Base-by-base conservation (phyloP, 305 asterid species). In the Stenogyne calaminthoides region DNA sequence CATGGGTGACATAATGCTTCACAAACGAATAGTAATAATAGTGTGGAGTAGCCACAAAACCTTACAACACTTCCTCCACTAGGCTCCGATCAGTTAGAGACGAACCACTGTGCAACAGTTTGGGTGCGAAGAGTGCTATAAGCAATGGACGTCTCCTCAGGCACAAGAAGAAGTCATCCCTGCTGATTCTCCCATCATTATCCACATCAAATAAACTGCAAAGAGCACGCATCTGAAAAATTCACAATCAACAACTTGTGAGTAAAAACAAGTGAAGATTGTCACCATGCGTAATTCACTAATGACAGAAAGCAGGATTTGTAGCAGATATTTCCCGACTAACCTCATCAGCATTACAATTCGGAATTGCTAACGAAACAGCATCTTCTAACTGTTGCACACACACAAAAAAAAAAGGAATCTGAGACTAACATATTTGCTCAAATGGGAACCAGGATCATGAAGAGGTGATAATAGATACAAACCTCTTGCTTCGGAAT, bases 61-160 rank as follows among this genome's bases (percentile, higher is more conserved):
- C 46, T 74, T 72, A 82, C 57, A 74, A 69, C 58, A 74, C 80
- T 44, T 79, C 83, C 57, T 89, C 80, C 3, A 72, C 70, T 39
- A 72, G 64, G 57, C 70, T 71, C 4, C 59, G 77, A 60, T 83
- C 76, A 9, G 79, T 51, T 57, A 72, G 42, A 52, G 78, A 52
- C 36, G 32, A 60, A 58, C 66, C 75, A 59, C 70, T 64, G 58
- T 70, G 82, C 78, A 73, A 55, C 65, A 88, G 62, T 72, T 77
- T 80, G 70, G 88, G 85, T 4, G 88, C 82, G 70, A 95, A 89
- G 47, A 95, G 86, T 7, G 97, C 92, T 64, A 95, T 77, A 46
- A 92, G 90, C 88, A 87, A 81, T 0, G 99, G 97, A 47, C 82
- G 55, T 73, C 84, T 84, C 81, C 84, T 86, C 80, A 95, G 82